Evolutionary conservation across 257 asterid genomes (phyloP).

Genomic region (Fraxinus quadrangulata): DNA sequence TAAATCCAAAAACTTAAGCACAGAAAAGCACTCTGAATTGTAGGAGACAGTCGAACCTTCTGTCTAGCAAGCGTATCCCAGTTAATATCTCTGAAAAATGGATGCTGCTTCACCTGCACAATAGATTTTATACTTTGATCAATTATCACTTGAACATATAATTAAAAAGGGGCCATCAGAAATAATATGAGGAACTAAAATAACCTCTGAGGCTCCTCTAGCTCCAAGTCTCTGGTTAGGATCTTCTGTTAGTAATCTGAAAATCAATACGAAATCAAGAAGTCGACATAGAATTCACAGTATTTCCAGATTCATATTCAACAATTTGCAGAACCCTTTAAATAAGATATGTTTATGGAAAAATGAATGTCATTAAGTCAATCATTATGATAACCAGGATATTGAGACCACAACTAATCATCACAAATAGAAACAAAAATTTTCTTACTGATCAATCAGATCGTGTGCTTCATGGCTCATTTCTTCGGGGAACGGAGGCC

Average conservation of each 20-base stretch:
- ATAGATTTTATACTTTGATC: not conserved
- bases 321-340: not conserved
- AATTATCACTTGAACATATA: conserved; percentile 4
- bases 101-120: conserved; percentile 91
- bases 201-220: conserved; percentile 88
- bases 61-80: conserved; percentile 99
- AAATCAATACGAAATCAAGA: not conserved
- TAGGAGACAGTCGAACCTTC: conserved; percentile 53
- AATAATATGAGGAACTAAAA: conserved; percentile 13
- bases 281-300: not conserved
- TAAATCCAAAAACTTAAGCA: no score
- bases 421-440: conserved; percentile 17
- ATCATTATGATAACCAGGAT: conserved; percentile 4
- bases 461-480: conserved; percentile 85
- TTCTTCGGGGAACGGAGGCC: conserved; percentile 92
- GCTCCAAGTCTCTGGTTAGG: conserved; percentile 97
- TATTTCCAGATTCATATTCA: not conserved
- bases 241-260: conserved; percentile 92
- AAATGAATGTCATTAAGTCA: not conserved
- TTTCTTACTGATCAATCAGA: conserved; percentile 84
- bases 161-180: not conserved
- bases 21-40: not conserved
- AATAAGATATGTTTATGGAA: conserved; percentile 11
- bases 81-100: conserved; percentile 85
- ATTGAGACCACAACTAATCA: conserved; percentile 6